Conservation (phyloP, 768 basidiomycete species). For the Panaeolus papilionaceus region DNA sequence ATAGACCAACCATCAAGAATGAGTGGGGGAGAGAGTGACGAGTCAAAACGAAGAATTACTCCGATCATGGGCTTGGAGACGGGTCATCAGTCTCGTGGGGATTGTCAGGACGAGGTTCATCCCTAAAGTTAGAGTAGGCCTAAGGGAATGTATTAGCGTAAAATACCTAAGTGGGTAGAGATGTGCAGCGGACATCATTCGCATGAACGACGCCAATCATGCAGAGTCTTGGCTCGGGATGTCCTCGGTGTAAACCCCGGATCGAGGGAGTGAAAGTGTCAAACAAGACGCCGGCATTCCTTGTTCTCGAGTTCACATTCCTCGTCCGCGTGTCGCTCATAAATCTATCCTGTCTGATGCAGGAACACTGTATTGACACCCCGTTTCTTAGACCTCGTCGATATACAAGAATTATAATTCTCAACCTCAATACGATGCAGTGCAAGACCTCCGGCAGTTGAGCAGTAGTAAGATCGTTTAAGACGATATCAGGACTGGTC, state of each 20-base stretch:
- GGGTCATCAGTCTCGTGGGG: not conserved
- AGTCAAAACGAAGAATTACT: not conserved
- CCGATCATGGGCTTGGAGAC: not conserved
- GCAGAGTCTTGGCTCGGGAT: not conserved
- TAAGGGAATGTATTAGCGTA: not conserved
- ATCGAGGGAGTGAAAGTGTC: not conserved
- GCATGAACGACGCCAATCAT: not conserved
- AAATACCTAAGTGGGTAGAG: too few relatives aligned
- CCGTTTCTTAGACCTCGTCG: too few relatives aligned
- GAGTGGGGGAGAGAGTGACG: not conserved
- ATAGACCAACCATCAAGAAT: not conserved
- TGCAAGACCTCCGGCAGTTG: too few relatives aligned
- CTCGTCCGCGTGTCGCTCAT: not conserved
- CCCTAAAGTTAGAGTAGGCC: not conserved
- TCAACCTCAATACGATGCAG: too few relatives aligned
- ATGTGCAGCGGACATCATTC: not conserved
- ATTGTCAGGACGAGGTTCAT: not conserved
- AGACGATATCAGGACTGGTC: too few relatives aligned
- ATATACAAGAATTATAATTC: too few relatives aligned
- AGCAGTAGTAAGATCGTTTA: too few relatives aligned
- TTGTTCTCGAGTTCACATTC: not conserved
- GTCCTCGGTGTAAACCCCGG: conserved; percentile 4
- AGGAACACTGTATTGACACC: too few relatives aligned
- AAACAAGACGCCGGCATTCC: not conserved
- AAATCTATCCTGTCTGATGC: too few relatives aligned